These are phyloP conservation scores for Fraxinus pennsylvanica DNA, from an alignment of 257 asterid species.

Conservation along the genomic window DNA sequence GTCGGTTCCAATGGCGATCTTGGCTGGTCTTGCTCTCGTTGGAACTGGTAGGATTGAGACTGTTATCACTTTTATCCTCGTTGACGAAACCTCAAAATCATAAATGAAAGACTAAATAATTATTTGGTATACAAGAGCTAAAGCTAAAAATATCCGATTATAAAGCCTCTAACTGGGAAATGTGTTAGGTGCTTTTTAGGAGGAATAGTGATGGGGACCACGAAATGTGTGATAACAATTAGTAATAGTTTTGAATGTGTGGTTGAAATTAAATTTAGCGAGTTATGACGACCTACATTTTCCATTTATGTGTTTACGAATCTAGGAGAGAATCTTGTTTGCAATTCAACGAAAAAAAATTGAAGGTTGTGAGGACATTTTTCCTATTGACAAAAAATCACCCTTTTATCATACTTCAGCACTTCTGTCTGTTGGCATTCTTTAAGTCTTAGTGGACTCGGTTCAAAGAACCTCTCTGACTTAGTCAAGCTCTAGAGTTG, in stretches of 20 bases:
- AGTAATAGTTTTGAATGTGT: too few relatives aligned
- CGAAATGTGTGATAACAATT: too few relatives aligned
- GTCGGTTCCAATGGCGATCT: too few relatives aligned
- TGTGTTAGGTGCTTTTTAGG: too few relatives aligned
- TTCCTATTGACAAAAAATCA: constrained; percentile 10
- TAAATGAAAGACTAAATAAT: neutral
- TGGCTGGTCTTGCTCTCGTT: too few relatives aligned
- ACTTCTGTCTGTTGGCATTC: constrained; percentile 17
- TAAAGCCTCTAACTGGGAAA: too few relatives aligned
- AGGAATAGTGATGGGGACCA: too few relatives aligned
- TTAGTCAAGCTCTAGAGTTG: neutral
- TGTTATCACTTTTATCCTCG: too few relatives aligned
- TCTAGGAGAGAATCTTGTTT: constrained; percentile 11
- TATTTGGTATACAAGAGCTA: neutral
- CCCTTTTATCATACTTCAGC: constrained; percentile 14
- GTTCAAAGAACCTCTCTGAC: neutral
- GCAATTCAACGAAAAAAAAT: constrained; percentile 14
- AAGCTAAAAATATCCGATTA: neutral
- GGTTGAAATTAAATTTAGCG: neutral
- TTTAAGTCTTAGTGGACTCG: constrained; percentile 8
- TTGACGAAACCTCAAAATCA: too few relatives aligned
- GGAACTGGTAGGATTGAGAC: too few relatives aligned
- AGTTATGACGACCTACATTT: neutral
- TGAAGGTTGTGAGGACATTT: constrained; percentile 7
- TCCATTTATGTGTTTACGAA: constrained; percentile 15